Percentiles rank a stretch among this genome's conserved stretches.
phyloP scores from a whole-genome alignment of 1,284 basidiomycete genomes.

The Taiwanofungus camphoratus region DNA sequence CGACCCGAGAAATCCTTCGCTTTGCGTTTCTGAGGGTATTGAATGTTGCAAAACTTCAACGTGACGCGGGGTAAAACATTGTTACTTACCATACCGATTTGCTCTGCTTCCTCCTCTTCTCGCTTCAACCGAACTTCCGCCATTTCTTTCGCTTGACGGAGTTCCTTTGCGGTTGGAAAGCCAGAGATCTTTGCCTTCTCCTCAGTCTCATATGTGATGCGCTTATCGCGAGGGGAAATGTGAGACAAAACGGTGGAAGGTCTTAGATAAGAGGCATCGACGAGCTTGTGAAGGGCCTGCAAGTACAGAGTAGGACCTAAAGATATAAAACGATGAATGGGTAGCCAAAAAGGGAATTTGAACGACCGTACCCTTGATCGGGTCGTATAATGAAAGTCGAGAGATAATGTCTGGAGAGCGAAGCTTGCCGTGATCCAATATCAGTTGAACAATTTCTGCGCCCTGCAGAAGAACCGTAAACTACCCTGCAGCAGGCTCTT shows the following conservation, averaged over 20 bases:
- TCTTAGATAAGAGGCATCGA: slow-evolving; percentile 61
- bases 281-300: slow-evolving; percentile 59
- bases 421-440: slow-evolving; percentile 86
- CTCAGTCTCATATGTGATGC: slow-evolving; percentile 68
- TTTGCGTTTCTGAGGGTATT: slow-evolving; percentile 50
- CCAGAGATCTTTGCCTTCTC: slow-evolving; percentile 67
- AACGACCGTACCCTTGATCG: slow-evolving; percentile 45
- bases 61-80: background rate
- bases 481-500: slow-evolving; percentile 8
- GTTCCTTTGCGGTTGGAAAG: slow-evolving; percentile 71
- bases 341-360: background rate
- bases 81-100: slow-evolving; percentile 58
- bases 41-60: slow-evolving; percentile 7
- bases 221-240: slow-evolving; percentile 68
- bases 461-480: slow-evolving; percentile 40
- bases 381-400: slow-evolving; percentile 44
- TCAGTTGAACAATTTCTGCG: slow-evolving; percentile 64
- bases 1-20: slow-evolving; percentile 43
- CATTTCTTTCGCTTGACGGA: slow-evolving; percentile 60
- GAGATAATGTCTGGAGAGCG: slow-evolving; percentile 67
- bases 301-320: slow-evolving; percentile 48
- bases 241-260: slow-evolving; percentile 70
- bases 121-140: slow-evolving; percentile 56
- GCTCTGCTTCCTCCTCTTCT: slow-evolving; percentile 69
- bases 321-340: background rate